A percentile compares a stretch with the other conserved stretches of the same genome.
These are phyloP conservation scores for Pseudocercospora cruenta DNA, from an alignment of 2,329 filamentous ascomycete genomes.

Conservation along the genomic window DNA sequence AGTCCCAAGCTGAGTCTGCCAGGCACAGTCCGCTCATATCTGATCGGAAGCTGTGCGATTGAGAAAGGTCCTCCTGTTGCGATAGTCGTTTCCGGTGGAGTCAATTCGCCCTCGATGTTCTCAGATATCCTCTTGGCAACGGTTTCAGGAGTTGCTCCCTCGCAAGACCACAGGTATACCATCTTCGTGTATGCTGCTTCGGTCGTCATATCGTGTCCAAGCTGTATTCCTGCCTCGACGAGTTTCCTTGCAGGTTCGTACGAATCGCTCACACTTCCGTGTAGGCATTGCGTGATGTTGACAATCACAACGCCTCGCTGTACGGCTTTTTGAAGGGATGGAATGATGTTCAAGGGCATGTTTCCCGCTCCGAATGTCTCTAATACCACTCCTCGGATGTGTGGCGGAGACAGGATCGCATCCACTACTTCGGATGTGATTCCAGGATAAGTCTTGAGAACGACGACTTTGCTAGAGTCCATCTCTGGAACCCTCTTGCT, in stretches of 20 bases:
- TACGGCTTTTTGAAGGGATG: constrained; percentile 68
- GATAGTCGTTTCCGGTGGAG: constrained; percentile 40
- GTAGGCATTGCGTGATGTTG: constrained; percentile 81
- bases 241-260: constrained; percentile 61
- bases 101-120: constrained; percentile 83
- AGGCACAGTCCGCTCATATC: constrained; percentile 31
- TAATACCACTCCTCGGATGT: constrained; percentile 75
- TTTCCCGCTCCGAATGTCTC: constrained; percentile 95
- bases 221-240: constrained; percentile 84
- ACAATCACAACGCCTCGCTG: constrained; percentile 81
- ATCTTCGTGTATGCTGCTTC: constrained; percentile 91
- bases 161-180: constrained; percentile 70
- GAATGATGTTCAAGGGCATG: constrained; percentile 79
- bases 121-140: constrained; percentile 72
- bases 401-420: constrained; percentile 70
- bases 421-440: constrained; percentile 91
- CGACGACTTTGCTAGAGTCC: constrained; percentile 86
- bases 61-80: constrained; percentile 22
- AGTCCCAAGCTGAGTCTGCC: constrained; percentile 8
- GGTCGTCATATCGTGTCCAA: constrained; percentile 84
- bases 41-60: constrained; percentile 30
- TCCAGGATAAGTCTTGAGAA: constrained; percentile 86
- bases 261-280: constrained; percentile 43
- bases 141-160: constrained; percentile 61
- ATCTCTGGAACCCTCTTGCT: constrained; percentile 51